Base-by-base conservation (phyloP, 257 asterid species). In the Plectranthus barbatus region DNA sequence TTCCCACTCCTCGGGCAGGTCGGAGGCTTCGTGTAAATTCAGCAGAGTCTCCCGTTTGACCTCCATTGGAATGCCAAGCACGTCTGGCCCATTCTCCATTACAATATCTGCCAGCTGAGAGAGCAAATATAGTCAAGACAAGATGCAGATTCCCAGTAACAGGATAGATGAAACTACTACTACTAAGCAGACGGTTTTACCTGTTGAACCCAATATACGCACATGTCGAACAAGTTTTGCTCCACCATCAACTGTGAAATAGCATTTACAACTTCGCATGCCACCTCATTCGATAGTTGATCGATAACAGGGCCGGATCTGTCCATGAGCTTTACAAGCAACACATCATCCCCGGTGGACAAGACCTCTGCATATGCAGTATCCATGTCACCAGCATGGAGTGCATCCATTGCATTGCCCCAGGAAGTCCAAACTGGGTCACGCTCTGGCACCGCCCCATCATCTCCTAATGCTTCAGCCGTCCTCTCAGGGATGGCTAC, bases 401-500 rank as follows among this genome's bases (percentile, higher is more conserved):
- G 84, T 21, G 97, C 93, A 67, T 93, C 99, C 95, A 93, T 93
- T 29, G 97, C 99, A 52, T 86, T 87, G 68, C 86, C 83, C 97
- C 99, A 93, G 24, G 87, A 78, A 53, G 77, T 83, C 99, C 99
- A 87, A 41, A 76, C 71, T 0, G 94, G 95, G 66, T 90, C 92
- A 37, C 93, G 85, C 46, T 86, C 97, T 73, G 76, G 92, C 73
- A 79, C 76, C 9, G 66, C 64, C 33, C 79, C 82, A 24, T 90
- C 99, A 36, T 86, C 87, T 21, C 79, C 93, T 66, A 88, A 57
- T 34, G 91, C 94, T 77, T 90, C 95, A 1, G 96, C 85, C 5
- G 78, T 78, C 88, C 79, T 78, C 75, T 93, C 95, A 48, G 95
- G 95, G 51, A 90, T 81, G 34, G 94, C 91, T 11, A 90, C 96